phyloP scores from a whole-genome alignment of 495 filamentous ascomycete species.

The Elasticomyces elasticus region DNA sequence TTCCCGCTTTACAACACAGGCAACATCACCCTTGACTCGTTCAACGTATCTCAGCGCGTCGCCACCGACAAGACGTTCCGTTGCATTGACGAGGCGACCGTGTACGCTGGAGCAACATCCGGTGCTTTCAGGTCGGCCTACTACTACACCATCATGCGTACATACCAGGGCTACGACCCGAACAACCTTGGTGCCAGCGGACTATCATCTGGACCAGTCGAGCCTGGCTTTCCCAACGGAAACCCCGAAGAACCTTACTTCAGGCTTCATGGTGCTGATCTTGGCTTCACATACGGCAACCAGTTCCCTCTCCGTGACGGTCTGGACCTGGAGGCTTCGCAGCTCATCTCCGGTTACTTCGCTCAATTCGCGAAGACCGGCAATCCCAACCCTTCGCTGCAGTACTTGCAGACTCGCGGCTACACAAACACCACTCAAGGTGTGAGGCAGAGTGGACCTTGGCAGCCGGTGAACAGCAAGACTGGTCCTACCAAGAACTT shows the following conservation, averaged over 20 bases:
- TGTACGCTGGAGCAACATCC: constrained; percentile 31
- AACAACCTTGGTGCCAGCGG: constrained; percentile 32
- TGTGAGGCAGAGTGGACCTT: constrained; percentile 10
- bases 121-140: constrained; percentile 33
- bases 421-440: constrained; percentile 18
- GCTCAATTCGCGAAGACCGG: constrained; percentile 20
- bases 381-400: constrained; percentile 17
- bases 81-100: constrained; percentile 40
- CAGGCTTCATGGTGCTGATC: constrained; percentile 26
- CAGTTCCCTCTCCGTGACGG: constrained; percentile 19
- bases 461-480: constrained; percentile 14
- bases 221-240: constrained; percentile 30
- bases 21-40: constrained; percentile 37
- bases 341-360: constrained; percentile 19
- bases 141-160: constrained; percentile 40
- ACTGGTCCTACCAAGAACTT: constrained; percentile 19
- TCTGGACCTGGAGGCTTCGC: constrained; percentile 14
- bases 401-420: constrained; percentile 19
- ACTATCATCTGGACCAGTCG: constrained; percentile 22
- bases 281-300: constrained; percentile 23
- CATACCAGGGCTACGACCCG: constrained; percentile 33
- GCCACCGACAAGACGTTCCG: constrained; percentile 38
- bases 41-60: constrained; percentile 36
- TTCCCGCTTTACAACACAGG: constrained; percentile 35
- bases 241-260: constrained; percentile 32